phyloP scores from a whole-genome alignment of 768 basidiomycete genomes.

The Pulveroboletus ravenelii region DNA sequence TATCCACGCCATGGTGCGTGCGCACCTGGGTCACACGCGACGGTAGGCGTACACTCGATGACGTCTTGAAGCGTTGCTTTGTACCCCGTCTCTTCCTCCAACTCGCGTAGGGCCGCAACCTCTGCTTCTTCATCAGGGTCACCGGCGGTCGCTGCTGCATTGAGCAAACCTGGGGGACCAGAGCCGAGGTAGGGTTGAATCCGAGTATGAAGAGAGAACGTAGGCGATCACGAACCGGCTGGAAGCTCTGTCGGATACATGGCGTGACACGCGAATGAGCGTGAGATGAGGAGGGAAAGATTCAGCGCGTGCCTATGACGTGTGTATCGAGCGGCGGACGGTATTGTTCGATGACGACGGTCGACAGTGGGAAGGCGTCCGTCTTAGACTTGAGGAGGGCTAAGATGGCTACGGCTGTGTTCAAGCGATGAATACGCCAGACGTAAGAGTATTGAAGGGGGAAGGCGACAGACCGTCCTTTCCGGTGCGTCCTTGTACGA shows the following conservation, averaged over 20 bases:
- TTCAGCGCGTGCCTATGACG: slow-evolving; percentile 55
- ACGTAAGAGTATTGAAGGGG: not conserved
- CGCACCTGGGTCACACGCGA: slow-evolving; percentile 70
- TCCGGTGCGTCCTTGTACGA: slow-evolving; percentile 70
- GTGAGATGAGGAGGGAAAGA: not conserved
- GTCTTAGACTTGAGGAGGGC: slow-evolving; percentile 75
- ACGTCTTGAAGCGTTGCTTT: slow-evolving; percentile 51
- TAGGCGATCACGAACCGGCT: slow-evolving; percentile 39
- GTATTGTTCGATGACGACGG: slow-evolving; percentile 87
- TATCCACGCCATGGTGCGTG: not conserved
- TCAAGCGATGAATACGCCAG: not conserved
- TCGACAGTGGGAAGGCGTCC: slow-evolving; percentile 66
- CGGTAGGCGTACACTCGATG: slow-evolving; percentile 54
- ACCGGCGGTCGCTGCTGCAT: slow-evolving; percentile 44
- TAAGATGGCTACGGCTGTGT: slow-evolving; percentile 76
- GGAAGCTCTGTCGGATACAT: slow-evolving; percentile 44
- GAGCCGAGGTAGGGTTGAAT: not conserved
- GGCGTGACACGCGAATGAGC: too few species aligned
- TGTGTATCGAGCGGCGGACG: slow-evolving; percentile 79
- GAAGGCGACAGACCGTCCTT: slow-evolving; percentile 61
- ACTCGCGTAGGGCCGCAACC: slow-evolving; percentile 78
- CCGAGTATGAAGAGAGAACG: slow-evolving; percentile 13
- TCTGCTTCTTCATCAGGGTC: slow-evolving; percentile 60
- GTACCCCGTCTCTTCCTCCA: slow-evolving; percentile 92
- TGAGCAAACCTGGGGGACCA: slow-evolving; percentile 60